phyloP scores from a whole-genome alignment of 805 yeast species.

The Saturnispora halmiae region DNA sequence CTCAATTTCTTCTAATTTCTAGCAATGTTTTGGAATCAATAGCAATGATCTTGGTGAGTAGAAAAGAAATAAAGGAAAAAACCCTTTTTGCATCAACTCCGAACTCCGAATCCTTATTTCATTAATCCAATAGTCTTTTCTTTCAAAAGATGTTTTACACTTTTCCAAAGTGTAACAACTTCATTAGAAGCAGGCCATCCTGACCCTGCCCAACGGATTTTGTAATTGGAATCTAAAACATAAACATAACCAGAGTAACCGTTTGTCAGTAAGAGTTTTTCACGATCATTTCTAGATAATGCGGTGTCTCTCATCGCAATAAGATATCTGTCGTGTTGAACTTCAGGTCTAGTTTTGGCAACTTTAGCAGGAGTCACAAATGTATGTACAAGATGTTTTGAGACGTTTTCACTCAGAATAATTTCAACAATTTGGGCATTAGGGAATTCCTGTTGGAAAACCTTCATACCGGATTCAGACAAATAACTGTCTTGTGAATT shows the following conservation, averaged over 20 bases:
- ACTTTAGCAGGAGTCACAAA: slow-evolving; percentile 38
- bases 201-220: slow-evolving; percentile 85
- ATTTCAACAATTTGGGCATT: slow-evolving; percentile 66
- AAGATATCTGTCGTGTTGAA: slow-evolving; percentile 45
- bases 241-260: slow-evolving; percentile 77
- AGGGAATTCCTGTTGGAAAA: slow-evolving; percentile 36
- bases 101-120: slow-evolving; percentile 1
- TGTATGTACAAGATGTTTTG: slow-evolving; percentile 58
- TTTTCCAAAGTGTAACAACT: slow-evolving; percentile 50
- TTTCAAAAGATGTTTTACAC: slow-evolving; percentile 48
- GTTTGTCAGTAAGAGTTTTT: slow-evolving; percentile 57
- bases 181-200: slow-evolving; percentile 74
- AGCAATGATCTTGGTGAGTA: background rate
- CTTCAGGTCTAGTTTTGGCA: slow-evolving; percentile 19
- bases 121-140: slow-evolving; percentile 28
- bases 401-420: slow-evolving; percentile 61
- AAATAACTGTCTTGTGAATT: slow-evolving; percentile 35
- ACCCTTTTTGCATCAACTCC: background rate
- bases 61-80: background rate
- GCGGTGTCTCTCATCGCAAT: slow-evolving; percentile 49
- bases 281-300: slow-evolving; percentile 47
- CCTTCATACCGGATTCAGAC: slow-evolving; percentile 32
- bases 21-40: background rate
- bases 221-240: slow-evolving; percentile 62
- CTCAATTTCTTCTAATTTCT: background rate